Conservation (phyloP, 352 stramenopile species). For the Plasmopara muralis region DNA sequence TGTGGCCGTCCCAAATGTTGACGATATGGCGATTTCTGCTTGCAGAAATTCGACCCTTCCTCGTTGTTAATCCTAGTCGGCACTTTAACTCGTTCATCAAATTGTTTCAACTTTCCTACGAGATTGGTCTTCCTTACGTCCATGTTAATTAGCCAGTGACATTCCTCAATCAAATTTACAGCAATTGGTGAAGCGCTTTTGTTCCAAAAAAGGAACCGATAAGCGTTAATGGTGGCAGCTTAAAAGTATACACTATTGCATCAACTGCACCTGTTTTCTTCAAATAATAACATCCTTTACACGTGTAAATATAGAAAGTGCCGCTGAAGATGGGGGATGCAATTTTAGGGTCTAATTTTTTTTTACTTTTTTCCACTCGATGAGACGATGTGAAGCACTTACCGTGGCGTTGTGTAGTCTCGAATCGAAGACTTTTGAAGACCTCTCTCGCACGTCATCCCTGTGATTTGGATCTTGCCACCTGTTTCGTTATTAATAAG, state of each 20-base stretch:
- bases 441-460: conserved; percentile 2
- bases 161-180: conserved; percentile 40
- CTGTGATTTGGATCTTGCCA: conserved; percentile 21
- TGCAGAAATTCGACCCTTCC: conserved; percentile 8
- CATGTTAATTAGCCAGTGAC: conserved; percentile 34
- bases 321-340: conserved; percentile 18
- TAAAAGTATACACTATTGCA: no score
- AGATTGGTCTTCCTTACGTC: conserved; percentile 9
- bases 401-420: conserved; percentile 20
- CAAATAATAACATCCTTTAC: no score
- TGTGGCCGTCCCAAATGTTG: conserved; percentile 20
- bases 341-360: conserved; percentile 12
- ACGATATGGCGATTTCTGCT: conserved; percentile 36
- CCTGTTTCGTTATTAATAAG: conserved; percentile 11
- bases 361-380: conserved; percentile 19
- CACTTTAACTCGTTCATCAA: conserved; percentile 5
- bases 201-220: conserved; percentile 9
- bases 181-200: conserved; percentile 23
- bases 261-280: no score
- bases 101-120: conserved; percentile 3
- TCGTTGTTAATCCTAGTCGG: conserved; percentile 6
- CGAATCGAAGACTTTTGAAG: not conserved
- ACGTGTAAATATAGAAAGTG: conserved; percentile 18
- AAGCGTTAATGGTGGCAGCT: not conserved
- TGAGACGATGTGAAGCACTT: conserved; percentile 16